These are phyloP conservation scores for Cercospora zeina DNA, from an alignment of 2,329 filamentous ascomycete species.

Conservation along the genomic window DNA sequence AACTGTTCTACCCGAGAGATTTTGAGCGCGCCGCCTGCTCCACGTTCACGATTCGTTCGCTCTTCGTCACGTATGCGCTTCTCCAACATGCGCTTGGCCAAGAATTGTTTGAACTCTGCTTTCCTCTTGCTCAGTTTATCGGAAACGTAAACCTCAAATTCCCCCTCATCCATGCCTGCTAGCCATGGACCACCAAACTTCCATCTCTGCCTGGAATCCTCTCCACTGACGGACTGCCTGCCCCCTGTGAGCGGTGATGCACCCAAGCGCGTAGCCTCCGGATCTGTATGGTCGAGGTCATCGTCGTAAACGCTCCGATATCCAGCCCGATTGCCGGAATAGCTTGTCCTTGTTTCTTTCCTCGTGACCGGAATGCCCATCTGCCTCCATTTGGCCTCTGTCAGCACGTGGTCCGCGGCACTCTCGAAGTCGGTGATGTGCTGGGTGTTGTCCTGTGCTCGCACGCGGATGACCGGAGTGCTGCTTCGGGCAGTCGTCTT, in stretches of 20 bases:
- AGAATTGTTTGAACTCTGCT: slow-evolving; percentile 37
- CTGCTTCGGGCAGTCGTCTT: slow-evolving; percentile 68
- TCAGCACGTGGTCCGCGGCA: slow-evolving; percentile 76
- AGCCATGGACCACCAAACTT: slow-evolving; percentile 62
- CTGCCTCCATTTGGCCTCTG: slow-evolving; percentile 83
- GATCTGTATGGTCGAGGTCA: slow-evolving; percentile 48
- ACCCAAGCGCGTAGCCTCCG: slow-evolving; percentile 18
- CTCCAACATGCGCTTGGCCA: slow-evolving; percentile 33
- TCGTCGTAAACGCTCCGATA: slow-evolving; percentile 45
- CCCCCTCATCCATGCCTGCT: slow-evolving; percentile 55
- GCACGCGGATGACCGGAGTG: slow-evolving; percentile 74
- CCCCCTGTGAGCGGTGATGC: neutral
- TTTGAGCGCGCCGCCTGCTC: slow-evolving; percentile 20
- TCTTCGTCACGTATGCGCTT: slow-evolving; percentile 29
- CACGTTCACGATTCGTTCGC: slow-evolving; percentile 24
- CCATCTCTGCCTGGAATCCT: slow-evolving; percentile 49
- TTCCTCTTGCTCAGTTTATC: slow-evolving; percentile 42
- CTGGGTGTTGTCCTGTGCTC: slow-evolving; percentile 78
- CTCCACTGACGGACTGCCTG: neutral
- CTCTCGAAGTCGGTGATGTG: slow-evolving; percentile 87
- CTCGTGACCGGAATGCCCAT: slow-evolving; percentile 70
- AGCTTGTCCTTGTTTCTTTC: slow-evolving; percentile 33
- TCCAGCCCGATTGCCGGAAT: slow-evolving; percentile 17
- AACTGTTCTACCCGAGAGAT: slow-evolving; percentile 21
- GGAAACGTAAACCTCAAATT: slow-evolving; percentile 55